A percentile compares a stretch with the other conserved stretches of the same genome.
Conservation (phyloP, 2,329 filamentous ascomycete species). For the Graphiopsis chlorocephala region DNA sequence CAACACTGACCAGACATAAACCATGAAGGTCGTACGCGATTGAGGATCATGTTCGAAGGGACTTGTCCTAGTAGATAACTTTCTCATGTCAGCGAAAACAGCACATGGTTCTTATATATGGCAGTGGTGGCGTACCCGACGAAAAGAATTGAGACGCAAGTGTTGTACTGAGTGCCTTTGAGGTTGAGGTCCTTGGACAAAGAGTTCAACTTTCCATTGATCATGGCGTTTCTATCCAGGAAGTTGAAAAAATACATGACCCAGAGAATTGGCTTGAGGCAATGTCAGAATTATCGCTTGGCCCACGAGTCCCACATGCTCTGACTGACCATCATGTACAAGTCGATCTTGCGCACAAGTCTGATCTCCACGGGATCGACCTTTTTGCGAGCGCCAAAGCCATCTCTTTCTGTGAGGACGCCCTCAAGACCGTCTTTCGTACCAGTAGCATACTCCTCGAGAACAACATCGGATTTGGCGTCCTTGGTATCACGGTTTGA, state of each 20-base stretch:
- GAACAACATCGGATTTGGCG: neutral
- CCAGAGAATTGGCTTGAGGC: conserved; percentile 20
- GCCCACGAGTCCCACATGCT: neutral
- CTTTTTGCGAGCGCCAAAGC: conserved; percentile 30
- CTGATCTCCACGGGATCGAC: conserved; percentile 30
- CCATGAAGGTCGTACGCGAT: conserved; percentile 41
- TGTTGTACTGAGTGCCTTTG: conserved; percentile 56
- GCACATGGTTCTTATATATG: neutral
- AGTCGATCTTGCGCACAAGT: conserved; percentile 32
- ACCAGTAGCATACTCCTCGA: conserved; percentile 5
- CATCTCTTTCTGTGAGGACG: conserved; percentile 2
- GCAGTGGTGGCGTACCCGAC: neutral
- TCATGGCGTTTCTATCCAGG: conserved; percentile 23
- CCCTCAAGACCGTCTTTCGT: conserved; percentile 5
- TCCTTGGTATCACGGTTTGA: conserved; percentile 1
- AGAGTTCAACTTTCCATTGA: conserved; percentile 30
- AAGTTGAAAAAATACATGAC: conserved; percentile 32
- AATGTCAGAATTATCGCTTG: neutral
- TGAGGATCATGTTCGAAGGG: conserved; percentile 47
- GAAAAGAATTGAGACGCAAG: conserved; percentile 49
- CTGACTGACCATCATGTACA: conserved; percentile 27
- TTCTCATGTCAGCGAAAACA: neutral
- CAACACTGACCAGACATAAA: conserved; percentile 35
- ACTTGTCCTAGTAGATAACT: conserved; percentile 41
- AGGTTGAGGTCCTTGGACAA: conserved; percentile 55